Conservation (phyloP, 1,139 yeast genomes). For the Candida sp. region DNA sequence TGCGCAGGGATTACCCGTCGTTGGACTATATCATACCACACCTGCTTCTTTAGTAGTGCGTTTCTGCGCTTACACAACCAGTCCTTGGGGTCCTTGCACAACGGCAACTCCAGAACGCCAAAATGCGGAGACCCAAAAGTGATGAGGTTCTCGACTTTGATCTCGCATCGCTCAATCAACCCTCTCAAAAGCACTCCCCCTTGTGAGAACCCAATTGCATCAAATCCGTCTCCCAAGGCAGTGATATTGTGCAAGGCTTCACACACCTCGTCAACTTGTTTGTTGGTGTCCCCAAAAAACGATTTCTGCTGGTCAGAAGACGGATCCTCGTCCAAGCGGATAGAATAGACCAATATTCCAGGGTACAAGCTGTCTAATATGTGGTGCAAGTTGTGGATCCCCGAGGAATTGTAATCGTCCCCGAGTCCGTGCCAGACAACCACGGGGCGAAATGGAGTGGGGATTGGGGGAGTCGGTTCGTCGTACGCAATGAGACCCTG, state of each 20-base stretch:
- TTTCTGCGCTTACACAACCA: constrained; percentile 68
- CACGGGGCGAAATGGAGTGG: constrained; percentile 44
- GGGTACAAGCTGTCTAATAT: constrained; percentile 52
- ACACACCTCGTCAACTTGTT: constrained; percentile 40
- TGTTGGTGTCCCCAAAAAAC: constrained; percentile 63
- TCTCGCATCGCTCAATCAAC: constrained; percentile 58
- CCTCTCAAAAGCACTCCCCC: constrained; percentile 80
- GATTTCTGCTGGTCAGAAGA: constrained; percentile 57
- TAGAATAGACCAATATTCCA: constrained; percentile 54
- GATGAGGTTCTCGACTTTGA: constrained; percentile 56
- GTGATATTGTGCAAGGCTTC: constrained; percentile 40
- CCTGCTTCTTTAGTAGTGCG: constrained; percentile 56
- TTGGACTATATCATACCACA: constrained; percentile 66
- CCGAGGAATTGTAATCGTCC: constrained; percentile 68
- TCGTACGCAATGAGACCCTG: background rate
- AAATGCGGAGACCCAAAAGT: constrained; percentile 87
- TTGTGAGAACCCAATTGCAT: constrained; percentile 82
- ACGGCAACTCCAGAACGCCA: constrained; percentile 75
- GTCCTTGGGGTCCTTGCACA: constrained; percentile 54
- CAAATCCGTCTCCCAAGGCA: constrained; percentile 58
- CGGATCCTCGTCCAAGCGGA: constrained; percentile 54
- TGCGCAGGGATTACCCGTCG: constrained; percentile 71
- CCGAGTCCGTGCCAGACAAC: constrained; percentile 91
- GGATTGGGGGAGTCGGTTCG: background rate
- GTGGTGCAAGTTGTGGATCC: constrained; percentile 53